These are phyloP conservation scores for Fimicolochytrium jonesii DNA, from an alignment of 192 early-diverging fungal species.

Conservation along the genomic window DNA sequence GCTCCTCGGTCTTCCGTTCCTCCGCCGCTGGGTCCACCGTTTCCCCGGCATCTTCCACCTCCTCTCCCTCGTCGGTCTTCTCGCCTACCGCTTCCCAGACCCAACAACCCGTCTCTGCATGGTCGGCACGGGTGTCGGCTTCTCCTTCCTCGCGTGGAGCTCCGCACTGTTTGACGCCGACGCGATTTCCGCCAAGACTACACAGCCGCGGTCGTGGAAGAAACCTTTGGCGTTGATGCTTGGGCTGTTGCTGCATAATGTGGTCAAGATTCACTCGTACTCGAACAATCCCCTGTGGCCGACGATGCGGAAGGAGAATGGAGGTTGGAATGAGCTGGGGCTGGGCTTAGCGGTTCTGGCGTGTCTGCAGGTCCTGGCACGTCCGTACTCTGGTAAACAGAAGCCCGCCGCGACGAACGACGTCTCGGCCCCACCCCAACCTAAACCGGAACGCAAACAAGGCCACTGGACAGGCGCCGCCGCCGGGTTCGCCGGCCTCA, in stretches of 20 bases:
- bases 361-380: background rate
- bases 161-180: constrained; percentile 7
- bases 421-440: background rate
- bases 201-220: background rate
- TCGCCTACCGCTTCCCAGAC: constrained; percentile 2
- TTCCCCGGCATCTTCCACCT: constrained; percentile 11
- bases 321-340: background rate
- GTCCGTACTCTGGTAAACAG: background rate
- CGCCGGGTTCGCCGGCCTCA: background rate
- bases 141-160: constrained; percentile 2
- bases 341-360: constrained; percentile 2
- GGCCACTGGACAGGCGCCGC: background rate
- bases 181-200: background rate
- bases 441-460: background rate
- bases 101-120: background rate
- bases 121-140: constrained; percentile 15
- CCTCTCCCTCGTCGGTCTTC: constrained; percentile 12
- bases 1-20: background rate
- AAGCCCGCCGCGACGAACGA: background rate
- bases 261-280: constrained; percentile 7
- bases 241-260: constrained; percentile 8
- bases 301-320: constrained; percentile 5
- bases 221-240: background rate
- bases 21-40: constrained; percentile 7
- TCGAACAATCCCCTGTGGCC: constrained; percentile 18